Evolutionary conservation across 805 yeast species (phyloP).

Genomic region (Teunomyces cretensis): DNA sequence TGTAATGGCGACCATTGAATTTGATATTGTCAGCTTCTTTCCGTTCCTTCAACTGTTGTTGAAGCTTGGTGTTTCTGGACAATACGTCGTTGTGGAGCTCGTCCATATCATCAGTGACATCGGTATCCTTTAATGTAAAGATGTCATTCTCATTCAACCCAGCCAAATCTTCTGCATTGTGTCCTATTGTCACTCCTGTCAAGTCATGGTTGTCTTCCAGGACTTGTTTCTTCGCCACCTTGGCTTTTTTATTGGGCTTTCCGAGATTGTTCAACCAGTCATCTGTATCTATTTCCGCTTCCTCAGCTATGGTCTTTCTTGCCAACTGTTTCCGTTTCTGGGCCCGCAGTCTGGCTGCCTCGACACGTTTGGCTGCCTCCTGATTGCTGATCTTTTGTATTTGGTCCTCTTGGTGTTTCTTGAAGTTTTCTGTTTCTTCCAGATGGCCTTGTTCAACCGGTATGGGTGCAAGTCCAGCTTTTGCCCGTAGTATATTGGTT

Average conservation of each 20-base stretch:
- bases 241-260: slow-evolving; percentile 4
- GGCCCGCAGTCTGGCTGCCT: slow-evolving; percentile 19
- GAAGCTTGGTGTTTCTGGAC: slow-evolving; percentile 22
- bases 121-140: slow-evolving; percentile 58
- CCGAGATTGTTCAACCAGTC: slow-evolving; percentile 42
- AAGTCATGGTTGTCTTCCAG: slow-evolving; percentile 23
- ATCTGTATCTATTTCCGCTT: slow-evolving; percentile 32
- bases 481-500: neutral
- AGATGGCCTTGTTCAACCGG: neutral
- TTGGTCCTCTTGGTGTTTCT: neutral
- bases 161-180: slow-evolving; percentile 40
- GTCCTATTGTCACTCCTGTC: slow-evolving; percentile 44
- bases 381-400: neutral
- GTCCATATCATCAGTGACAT: slow-evolving; percentile 31
- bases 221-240: neutral
- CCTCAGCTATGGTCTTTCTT: slow-evolving; percentile 23
- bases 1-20: slow-evolving; percentile 19
- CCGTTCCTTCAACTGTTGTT: slow-evolving; percentile 26
- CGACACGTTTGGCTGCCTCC: slow-evolving; percentile 8
- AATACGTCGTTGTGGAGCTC: slow-evolving; percentile 41
- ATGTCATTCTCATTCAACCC: slow-evolving; percentile 43
- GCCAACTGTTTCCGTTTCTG: slow-evolving; percentile 20
- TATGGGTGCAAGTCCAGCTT: neutral
- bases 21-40: slow-evolving; percentile 22
- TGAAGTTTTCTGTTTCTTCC: neutral